phyloP scores from a whole-genome alignment of 1,284 basidiomycete species.

The Laetiporus sulphureus region DNA sequence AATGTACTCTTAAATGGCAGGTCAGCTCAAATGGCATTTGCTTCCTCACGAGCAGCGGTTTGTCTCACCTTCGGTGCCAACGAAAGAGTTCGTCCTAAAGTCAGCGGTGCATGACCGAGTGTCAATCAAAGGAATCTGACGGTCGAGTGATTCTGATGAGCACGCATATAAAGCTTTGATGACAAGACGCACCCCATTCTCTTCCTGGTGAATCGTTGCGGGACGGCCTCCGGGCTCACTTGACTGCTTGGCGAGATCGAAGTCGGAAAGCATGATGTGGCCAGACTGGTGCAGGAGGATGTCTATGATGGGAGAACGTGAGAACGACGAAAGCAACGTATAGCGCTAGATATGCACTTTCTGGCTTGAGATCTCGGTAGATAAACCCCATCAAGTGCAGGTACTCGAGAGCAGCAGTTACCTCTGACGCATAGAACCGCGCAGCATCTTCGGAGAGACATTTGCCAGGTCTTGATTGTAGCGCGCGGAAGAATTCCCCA shows the following conservation, averaged over 20 bases:
- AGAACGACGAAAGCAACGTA: background rate
- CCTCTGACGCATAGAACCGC: constrained; percentile 98
- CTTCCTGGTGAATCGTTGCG: constrained; percentile 84
- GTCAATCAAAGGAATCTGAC: constrained; percentile 84
- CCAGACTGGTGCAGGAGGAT: constrained; percentile 98
- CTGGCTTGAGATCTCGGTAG: constrained; percentile 98
- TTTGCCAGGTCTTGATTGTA: constrained; percentile 93
- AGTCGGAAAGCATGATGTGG: constrained; percentile 99
- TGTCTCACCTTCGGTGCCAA: constrained; percentile 88
- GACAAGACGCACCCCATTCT: constrained; percentile 67
- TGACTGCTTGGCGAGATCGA: constrained; percentile 96
- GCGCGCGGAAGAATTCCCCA: constrained; percentile 96
- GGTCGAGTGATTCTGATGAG: constrained; percentile 14
- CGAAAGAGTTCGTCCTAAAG: constrained; percentile 98
- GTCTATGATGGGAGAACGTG: constrained; percentile 44
- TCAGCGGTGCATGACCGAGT: constrained; percentile 97
- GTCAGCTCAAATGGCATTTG: too few relatives aligned
- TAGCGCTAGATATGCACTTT: constrained; percentile 63
- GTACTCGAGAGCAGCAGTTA: constrained; percentile 96
- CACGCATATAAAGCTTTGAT: constrained; percentile 11
- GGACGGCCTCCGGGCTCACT: constrained; percentile 82
- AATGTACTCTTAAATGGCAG: constrained; percentile 76
- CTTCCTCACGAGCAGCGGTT: too few relatives aligned
- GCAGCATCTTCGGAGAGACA: constrained; percentile 94
- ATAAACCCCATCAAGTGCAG: constrained; percentile 99